Evolutionary conservation across 305 asterid species (phyloP), one percentile per base, ranked within the genome.

Genomic region (Fraxinus angustifolia): DNA sequence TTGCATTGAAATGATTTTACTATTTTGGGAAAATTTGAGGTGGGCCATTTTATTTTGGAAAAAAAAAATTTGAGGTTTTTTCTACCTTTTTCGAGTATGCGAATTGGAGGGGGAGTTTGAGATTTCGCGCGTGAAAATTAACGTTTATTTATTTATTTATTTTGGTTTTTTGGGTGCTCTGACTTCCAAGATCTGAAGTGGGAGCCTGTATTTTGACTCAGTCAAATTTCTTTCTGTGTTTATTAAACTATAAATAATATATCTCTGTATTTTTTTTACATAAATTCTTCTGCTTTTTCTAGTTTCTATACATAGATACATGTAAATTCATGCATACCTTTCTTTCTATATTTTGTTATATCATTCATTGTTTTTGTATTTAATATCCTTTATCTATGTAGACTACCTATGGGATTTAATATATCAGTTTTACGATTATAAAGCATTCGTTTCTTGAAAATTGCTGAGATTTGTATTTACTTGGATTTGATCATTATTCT

Each of bases 101-200:
- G 86, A 81, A 83, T 85, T 82, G 86, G 78, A 83, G 62, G 19
- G 19, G 21, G 81, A 75, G 73, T 71, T 78, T 87, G 87, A 88
- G 88, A 77, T 88, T 93, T 91, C 91, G 91, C 92, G 96, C 90
- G 91, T 73, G 90, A 90, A 79, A 77, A 73, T 48, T 80, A 78
- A 75, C 78, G 84, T 84, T 81, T 76, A 50, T 10, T 40, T 40
- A 40, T 40, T 8, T 40, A 8, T 2, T 48, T 50, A 2, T 48
- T 50, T 16, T 4, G 62, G 21, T 77, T 53, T 33, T 31, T 56
- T 76, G 50, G 81, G 19, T 79, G 83, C 84, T 81, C 82, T 83
- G 88, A 82, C 89, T 84, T 87, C 85, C 80, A 88, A 83, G 93
- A 92, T 88, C 94, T 87, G 87, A 82, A 84, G 88, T 85, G 80